Evolutionary conservation across 2,329 filamentous ascomycete genomes (phyloP), one percentile per base, ranked within the genome.

Genomic region (Pseudonectria foliicola): DNA sequence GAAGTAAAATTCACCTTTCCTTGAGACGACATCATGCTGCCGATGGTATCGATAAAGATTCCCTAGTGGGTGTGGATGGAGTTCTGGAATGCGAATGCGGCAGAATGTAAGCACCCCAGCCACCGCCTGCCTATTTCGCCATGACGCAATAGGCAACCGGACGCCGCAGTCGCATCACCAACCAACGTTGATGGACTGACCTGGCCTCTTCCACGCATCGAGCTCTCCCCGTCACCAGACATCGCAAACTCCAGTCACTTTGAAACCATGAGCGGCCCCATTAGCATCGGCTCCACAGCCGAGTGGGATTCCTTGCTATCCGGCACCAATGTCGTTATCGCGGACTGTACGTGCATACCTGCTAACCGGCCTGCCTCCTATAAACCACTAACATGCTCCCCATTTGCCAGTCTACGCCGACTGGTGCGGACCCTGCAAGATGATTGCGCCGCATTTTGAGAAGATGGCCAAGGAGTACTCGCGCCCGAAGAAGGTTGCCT

Each of bases 371-470:
- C n/a, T n/a, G n/a, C n/a, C n/a, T n/a, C n/a, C n/a, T n/a, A n/a
- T n/a, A 27, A 13, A 21, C 27, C 37, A 46, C 52, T 61, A 56
- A 57, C 46, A 40, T 21, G 18, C 8, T 21, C 34, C 27, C 10
- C 26, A 33, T 46, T 50, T 32, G 52, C 26, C 34, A 93, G 87
- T 95, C 72, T 93, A 92, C 57, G 90, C 90, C 60, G 85, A 93
- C 65, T 95, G 87, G 85, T 96, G 88, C 61, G 84, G 82, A 37
- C 88, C 90, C 54, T 95, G 89, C 75, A 93, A 93, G 66, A 77
- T 82, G 57, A 93, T 96, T 47, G 85, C 85, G 32, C 90, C 90
- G 13, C 77, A 85, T 38, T 96, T 93, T 62, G 86, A 95, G 56
- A 78, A 82, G 51, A 80, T 96, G 39, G 77, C 88, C 31, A 71